phyloP scores from a whole-genome alignment of 768 basidiomycete genomes.

The Coprinopsis marcescibilis region DNA sequence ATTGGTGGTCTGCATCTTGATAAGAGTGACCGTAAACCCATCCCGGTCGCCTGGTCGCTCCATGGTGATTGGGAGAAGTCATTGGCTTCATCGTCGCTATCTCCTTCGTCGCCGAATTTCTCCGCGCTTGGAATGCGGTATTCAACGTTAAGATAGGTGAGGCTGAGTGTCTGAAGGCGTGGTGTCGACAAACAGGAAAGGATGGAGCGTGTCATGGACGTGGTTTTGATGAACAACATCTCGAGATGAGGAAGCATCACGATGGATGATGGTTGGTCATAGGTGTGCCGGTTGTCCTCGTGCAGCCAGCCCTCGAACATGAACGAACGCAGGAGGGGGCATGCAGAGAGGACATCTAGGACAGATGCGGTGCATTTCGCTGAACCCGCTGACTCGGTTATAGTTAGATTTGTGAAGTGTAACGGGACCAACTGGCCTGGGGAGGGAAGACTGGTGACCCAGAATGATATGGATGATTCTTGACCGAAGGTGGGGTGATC shows the following conservation, averaged over 20 bases:
- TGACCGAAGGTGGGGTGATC: conserved; percentile 2
- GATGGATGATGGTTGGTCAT: conserved; percentile 27
- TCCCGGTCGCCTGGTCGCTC: conserved; percentile 74
- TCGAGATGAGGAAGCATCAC: conserved; percentile 55
- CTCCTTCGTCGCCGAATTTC: conserved; percentile 46
- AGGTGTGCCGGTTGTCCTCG: conserved; percentile 30
- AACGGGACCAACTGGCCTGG: conserved; percentile 39
- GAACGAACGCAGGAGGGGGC: conserved; percentile 57
- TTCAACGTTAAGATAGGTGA: conserved; percentile 65
- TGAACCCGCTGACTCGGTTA: conserved; percentile 41
- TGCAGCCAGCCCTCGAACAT: conserved; percentile 49
- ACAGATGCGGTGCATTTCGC: conserved; percentile 42
- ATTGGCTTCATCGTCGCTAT: conserved; percentile 66
- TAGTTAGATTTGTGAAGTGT: conserved; percentile 50
- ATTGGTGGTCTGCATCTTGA: conserved; percentile 58
- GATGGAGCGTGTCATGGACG: conserved; percentile 58
- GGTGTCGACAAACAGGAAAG: conserved; percentile 63
- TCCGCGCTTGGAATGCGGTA: conserved; percentile 32
- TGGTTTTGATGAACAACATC: conserved; percentile 48
- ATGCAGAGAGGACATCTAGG: conserved; percentile 55
- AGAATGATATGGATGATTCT: conserved; percentile 38
- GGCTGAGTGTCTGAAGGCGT: conserved; percentile 51
- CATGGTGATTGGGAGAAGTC: conserved; percentile 75
- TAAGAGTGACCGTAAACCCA: conserved; percentile 68
- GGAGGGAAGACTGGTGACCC: conserved; percentile 45